A percentile compares a stretch with the other conserved stretches of the same genome.
These are phyloP conservation scores for Xylogone sp. DNA, from an alignment of 2,329 filamentous ascomycete species.

Conservation along the genomic window DNA sequence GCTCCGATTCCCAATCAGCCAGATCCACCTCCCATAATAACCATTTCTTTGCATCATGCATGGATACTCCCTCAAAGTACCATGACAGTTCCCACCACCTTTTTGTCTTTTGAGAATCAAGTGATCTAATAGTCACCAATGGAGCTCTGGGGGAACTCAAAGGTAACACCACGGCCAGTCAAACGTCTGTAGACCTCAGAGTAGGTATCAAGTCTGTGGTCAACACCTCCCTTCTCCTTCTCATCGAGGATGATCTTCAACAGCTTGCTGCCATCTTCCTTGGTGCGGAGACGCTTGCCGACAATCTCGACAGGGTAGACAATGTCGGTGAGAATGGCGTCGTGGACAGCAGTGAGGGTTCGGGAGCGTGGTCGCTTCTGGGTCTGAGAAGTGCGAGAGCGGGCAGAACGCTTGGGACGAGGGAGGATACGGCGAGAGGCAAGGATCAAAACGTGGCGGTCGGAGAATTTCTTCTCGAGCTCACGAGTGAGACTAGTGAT, in stretches of 20 bases:
- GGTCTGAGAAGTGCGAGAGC: conserved; percentile 91
- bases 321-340: conserved; percentile 95
- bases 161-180: conserved; percentile 93
- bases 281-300: conserved; percentile 97
- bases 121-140: conserved; percentile 76
- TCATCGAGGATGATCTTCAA: conserved; percentile 99
- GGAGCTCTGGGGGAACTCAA: conserved; percentile 93
- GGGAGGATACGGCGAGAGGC: conserved; percentile 98
- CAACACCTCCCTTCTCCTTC: conserved; percentile 99
- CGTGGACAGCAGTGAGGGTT: conserved; percentile 98
- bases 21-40: not conserved
- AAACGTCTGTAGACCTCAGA: conserved; percentile 98
- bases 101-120: not conserved
- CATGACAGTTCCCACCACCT: not conserved
- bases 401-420: conserved; percentile 96
- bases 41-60: not conserved
- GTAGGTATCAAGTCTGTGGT: conserved; percentile 99
- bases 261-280: conserved; percentile 97
- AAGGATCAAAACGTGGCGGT: conserved; percentile 99
- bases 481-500: conserved; percentile 85
- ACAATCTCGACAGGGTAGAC: conserved; percentile 99
- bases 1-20: not conserved
- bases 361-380: conserved; percentile 98
- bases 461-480: conserved; percentile 99
- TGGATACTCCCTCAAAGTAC: conserved; percentile 3